Evolutionary conservation across 1,284 basidiomycete genomes (phyloP).

Genomic region (Austroboletus novae-zelandiae): DNA sequence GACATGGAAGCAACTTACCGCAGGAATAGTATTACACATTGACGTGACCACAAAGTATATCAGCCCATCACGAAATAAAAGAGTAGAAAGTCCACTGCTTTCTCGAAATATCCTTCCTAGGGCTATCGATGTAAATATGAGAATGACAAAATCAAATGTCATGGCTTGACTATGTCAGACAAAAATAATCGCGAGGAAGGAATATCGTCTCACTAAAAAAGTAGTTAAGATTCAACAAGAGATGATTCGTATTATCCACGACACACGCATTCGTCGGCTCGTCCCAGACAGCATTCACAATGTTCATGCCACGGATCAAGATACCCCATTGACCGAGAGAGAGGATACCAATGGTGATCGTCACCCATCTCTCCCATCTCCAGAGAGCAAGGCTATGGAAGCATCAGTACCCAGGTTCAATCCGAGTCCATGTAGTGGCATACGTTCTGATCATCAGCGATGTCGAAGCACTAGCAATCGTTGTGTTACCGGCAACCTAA

Average conservation of each 20-base stretch:
- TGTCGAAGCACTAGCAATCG: slow-evolving; percentile 37
- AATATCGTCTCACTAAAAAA: slow-evolving; percentile 56
- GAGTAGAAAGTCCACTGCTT: slow-evolving; percentile 54
- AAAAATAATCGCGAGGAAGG: background rate
- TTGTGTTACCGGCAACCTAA: slow-evolving; percentile 29
- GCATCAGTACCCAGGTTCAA: background rate
- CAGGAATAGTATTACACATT: slow-evolving; percentile 62
- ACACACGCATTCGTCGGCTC: slow-evolving; percentile 39
- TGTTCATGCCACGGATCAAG: slow-evolving; percentile 64
- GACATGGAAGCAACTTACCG: slow-evolving; percentile 46
- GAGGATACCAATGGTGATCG: slow-evolving; percentile 48
- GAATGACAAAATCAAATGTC: slow-evolving; percentile 62
- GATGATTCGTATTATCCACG: slow-evolving; percentile 45
- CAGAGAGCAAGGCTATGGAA: slow-evolving; percentile 60
- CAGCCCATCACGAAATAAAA: slow-evolving; percentile 70
- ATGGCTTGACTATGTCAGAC: slow-evolving; percentile 44
- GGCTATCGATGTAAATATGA: slow-evolving; percentile 51
- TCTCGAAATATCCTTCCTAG: slow-evolving; percentile 48
- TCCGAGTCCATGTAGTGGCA: slow-evolving; percentile 18
- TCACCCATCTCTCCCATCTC: slow-evolving; percentile 53
- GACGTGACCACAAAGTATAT: slow-evolving; percentile 66
- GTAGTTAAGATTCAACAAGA: slow-evolving; percentile 60
- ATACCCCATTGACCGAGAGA: slow-evolving; percentile 65
- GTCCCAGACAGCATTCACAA: slow-evolving; percentile 56
- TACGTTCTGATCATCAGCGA: slow-evolving; percentile 71